Conservation (phyloP, 345 rosid species). For the Bruguiera gymnorhiza region DNA sequence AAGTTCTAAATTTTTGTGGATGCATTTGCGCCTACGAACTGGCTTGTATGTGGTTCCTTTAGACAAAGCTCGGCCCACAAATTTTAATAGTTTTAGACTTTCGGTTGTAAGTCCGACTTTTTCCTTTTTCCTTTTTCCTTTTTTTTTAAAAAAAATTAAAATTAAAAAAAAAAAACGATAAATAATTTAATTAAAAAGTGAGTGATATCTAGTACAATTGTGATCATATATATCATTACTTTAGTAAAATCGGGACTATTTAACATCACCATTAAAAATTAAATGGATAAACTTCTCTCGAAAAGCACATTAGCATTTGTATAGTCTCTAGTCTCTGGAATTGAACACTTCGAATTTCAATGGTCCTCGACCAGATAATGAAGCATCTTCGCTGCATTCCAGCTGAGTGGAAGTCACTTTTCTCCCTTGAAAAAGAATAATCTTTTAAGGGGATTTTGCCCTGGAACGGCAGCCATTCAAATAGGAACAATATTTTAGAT, state of each 20-base stretch:
- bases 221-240: too few relatives aligned
- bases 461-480: not conserved
- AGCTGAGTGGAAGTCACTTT: slow-evolving; percentile 16
- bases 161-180: too few relatives aligned
- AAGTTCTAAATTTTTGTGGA: too few relatives aligned
- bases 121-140: not conserved
- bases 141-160: not conserved
- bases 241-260: too few relatives aligned
- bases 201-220: too few relatives aligned
- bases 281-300: not conserved
- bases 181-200: too few relatives aligned
- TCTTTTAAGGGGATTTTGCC: slow-evolving; percentile 12
- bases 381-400: slow-evolving; percentile 30
- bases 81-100: too few relatives aligned
- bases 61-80: too few relatives aligned
- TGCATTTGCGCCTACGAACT: too few relatives aligned
- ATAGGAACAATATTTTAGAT: not conserved
- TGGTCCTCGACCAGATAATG: slow-evolving; percentile 28
- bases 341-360: slow-evolving; percentile 27
- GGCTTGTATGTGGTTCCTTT: too few relatives aligned
- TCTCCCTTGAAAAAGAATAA: slow-evolving; percentile 6
- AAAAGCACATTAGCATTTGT: slow-evolving; percentile 4
- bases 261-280: too few relatives aligned
- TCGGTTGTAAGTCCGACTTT: not conserved
- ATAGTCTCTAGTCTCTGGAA: slow-evolving; percentile 21